Evolutionary conservation across 805 yeast genomes (phyloP).

Genomic region (Ogataea sp.): DNA sequence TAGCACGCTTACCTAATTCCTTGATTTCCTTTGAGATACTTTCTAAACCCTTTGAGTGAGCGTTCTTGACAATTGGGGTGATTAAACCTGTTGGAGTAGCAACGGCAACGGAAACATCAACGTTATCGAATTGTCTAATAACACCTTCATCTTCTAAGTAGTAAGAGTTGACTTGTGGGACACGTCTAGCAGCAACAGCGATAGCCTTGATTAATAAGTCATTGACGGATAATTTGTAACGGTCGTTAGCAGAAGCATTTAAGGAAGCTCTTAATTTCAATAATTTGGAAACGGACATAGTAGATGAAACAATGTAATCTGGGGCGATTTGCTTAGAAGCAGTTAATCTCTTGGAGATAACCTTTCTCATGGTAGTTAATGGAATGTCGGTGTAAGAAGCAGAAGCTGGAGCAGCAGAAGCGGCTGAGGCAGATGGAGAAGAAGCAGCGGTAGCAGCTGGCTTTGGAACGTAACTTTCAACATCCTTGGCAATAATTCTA

Average conservation of each 20-base stretch:
- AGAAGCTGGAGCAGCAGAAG: slow-evolving; percentile 33
- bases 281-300: slow-evolving; percentile 79
- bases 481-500: slow-evolving; percentile 86
- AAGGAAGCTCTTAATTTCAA: slow-evolving; percentile 87
- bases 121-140: slow-evolving; percentile 84
- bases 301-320: slow-evolving; percentile 84
- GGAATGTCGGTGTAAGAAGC: slow-evolving; percentile 76
- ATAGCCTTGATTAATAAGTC: slow-evolving; percentile 93
- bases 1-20: slow-evolving; percentile 94
- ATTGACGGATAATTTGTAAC: slow-evolving; percentile 86
- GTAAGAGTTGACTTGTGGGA: slow-evolving; percentile 90
- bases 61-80: slow-evolving; percentile 91
- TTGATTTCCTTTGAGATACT: slow-evolving; percentile 77
- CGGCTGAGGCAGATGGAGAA: slow-evolving; percentile 30
- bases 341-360: slow-evolving; percentile 82
- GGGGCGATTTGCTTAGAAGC: slow-evolving; percentile 85
- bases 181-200: slow-evolving; percentile 81
- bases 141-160: slow-evolving; percentile 87
- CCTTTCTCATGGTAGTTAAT: slow-evolving; percentile 85
- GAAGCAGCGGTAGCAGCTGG: slow-evolving; percentile 32
- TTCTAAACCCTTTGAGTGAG: slow-evolving; percentile 79
- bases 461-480: slow-evolving; percentile 52
- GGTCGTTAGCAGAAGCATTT: slow-evolving; percentile 77
- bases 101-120: slow-evolving; percentile 97
- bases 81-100: slow-evolving; percentile 96